These are phyloP conservation scores for Golubevia sp. DNA, from an alignment of 1,284 basidiomycete genomes.

Conservation along the genomic window DNA sequence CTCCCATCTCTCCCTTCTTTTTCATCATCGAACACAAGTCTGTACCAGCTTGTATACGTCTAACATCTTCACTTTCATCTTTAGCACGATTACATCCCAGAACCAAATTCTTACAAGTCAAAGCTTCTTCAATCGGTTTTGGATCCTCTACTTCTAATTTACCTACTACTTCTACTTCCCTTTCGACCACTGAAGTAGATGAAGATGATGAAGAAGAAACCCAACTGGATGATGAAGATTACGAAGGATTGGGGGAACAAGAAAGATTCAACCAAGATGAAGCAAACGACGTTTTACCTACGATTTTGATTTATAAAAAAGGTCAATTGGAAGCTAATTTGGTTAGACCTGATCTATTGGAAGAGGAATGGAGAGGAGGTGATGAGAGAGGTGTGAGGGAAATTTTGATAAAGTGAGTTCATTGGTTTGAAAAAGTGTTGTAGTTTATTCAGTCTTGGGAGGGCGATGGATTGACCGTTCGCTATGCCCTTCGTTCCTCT, in stretches of 20 bases:
- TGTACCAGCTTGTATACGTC: constrained; percentile 28
- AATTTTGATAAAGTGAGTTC: constrained; percentile 16
- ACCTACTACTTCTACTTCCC: too few species aligned
- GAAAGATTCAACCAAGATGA: constrained; percentile 6
- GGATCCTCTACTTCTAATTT: constrained; percentile 8
- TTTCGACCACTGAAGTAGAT: neutral
- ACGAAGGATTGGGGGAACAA: constrained; percentile 2
- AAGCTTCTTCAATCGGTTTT: constrained; percentile 41
- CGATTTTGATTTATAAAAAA: constrained; percentile 37
- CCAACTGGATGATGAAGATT: constrained; percentile 30
- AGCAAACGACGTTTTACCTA: constrained; percentile 34
- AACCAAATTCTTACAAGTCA: constrained; percentile 45
- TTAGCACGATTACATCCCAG: constrained; percentile 33
- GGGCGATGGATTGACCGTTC: too few species aligned
- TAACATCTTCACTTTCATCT: constrained; percentile 27
- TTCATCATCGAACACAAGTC: constrained; percentile 3
- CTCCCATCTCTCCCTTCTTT: neutral
- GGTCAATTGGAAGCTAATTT: constrained; percentile 39
- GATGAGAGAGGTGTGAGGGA: constrained; percentile 28
- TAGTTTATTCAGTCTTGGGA: too few species aligned
- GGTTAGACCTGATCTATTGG: constrained; percentile 35
- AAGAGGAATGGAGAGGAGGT: constrained; percentile 27
- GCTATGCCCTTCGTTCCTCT: too few species aligned
- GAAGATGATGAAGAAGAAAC: constrained; percentile 11
- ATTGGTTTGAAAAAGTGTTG: neutral